These are phyloP conservation scores for Metschnikowia dekortorum DNA, from an alignment of 805 yeast genomes.

Conservation along the genomic window DNA sequence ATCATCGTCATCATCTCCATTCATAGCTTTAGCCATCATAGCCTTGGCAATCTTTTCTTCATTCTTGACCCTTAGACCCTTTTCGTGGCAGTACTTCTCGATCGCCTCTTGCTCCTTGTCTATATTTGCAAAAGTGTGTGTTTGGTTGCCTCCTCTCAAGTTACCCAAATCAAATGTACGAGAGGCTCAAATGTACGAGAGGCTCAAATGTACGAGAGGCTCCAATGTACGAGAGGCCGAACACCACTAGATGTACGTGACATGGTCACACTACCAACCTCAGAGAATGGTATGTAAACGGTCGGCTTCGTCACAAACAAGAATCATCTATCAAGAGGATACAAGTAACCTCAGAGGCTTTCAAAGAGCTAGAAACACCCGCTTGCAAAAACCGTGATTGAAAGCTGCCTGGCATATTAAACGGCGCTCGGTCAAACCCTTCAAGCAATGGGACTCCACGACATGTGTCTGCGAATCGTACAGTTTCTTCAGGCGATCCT, in stretches of 20 bases:
- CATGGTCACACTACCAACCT: constrained; percentile 70
- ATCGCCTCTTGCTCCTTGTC: constrained; percentile 77
- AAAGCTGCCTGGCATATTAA: constrained; percentile 83
- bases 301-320: constrained; percentile 93
- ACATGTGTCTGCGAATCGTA: constrained; percentile 83
- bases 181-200: too few relatives aligned
- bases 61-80: constrained; percentile 76
- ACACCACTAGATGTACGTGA: constrained; percentile 81
- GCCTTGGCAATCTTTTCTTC: constrained; percentile 87
- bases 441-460: constrained; percentile 82
- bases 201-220: too few relatives aligned
- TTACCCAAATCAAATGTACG: constrained; percentile 83
- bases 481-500: constrained; percentile 65
- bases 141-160: constrained; percentile 55
- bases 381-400: constrained; percentile 72
- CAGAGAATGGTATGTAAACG: constrained; percentile 81
- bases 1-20: constrained; percentile 51
- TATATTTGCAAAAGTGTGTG: constrained; percentile 84
- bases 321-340: constrained; percentile 85
- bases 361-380: constrained; percentile 86
- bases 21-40: constrained; percentile 72
- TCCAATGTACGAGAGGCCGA: constrained; percentile 83
- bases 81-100: constrained; percentile 71
- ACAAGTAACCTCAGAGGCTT: constrained; percentile 90
- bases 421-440: constrained; percentile 85